Conservation (phyloP, 352 stramenopile species). For the Pythium insidiosum region DNA sequence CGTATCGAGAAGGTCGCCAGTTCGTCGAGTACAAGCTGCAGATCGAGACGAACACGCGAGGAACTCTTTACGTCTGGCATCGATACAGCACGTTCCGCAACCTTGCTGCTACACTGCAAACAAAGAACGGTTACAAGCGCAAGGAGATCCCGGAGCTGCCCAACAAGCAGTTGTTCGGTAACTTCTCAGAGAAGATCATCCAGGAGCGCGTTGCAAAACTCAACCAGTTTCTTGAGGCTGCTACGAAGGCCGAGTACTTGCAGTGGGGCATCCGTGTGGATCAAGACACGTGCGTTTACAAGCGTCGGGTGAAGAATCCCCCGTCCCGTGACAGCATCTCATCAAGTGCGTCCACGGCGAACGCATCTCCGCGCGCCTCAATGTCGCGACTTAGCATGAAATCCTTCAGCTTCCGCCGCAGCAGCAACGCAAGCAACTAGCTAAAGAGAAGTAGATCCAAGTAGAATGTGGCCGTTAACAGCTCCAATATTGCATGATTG, state of each 20-base stretch:
- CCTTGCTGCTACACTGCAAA: constrained; percentile 26
- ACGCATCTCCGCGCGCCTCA: constrained; percentile 17
- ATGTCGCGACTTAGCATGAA: constrained; percentile 18
- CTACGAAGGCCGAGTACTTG: constrained; percentile 29
- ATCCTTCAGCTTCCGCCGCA: constrained; percentile 24
- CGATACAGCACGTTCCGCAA: constrained; percentile 40
- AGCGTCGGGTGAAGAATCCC: constrained; percentile 26
- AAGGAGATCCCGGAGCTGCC: constrained; percentile 33
- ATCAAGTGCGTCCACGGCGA: constrained; percentile 12
- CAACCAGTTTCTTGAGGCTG: constrained; percentile 35
- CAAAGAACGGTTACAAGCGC: constrained; percentile 28
- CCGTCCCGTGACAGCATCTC: constrained; percentile 13
- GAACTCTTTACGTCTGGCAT: constrained; percentile 37
- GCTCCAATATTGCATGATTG: no score
- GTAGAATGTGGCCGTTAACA: no score
- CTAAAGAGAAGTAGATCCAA: neutral
- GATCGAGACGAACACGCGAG: constrained; percentile 33
- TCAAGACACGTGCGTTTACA: constrained; percentile 40
- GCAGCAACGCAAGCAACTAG: constrained; percentile 19
- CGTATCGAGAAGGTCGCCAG: constrained; percentile 22
- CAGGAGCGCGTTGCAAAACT: constrained; percentile 33
- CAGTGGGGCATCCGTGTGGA: constrained; percentile 45
- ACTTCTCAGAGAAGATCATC: constrained; percentile 29
- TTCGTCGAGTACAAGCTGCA: constrained; percentile 50
- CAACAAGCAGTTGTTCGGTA: constrained; percentile 34